Evolutionary conservation across 805 yeast genomes (phyloP), one percentile per base, ranked within the genome.

Genomic region (Metschnikowia gelsemii): DNA sequence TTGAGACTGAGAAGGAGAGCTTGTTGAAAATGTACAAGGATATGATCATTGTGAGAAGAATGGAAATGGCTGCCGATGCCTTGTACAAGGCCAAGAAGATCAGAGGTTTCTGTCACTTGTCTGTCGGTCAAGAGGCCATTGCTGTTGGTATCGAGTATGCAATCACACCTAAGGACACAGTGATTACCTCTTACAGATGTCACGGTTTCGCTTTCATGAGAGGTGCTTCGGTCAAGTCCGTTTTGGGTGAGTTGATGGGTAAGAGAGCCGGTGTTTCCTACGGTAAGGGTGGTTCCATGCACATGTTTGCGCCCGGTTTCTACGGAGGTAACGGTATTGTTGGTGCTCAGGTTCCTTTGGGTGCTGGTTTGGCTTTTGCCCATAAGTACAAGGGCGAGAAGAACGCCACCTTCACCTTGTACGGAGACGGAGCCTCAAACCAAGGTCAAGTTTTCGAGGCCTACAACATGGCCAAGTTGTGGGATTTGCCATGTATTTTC

Each of bases 281-380:
- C 72, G 99, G 99, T 74, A 93, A 93, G 73, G 99, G 99, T 76
- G 99, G 99, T 58, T 93, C 99, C 52, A 93, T 93, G 99, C 99
- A 93, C 75, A 87, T 93, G 90, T 93, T 83, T 67, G 87, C 95
- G 35, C 82, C 84, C 34, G 95, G 95, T 48, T 93, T 93, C 78
- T 93, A 84, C 70, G 99, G 99, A 67, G 99, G 99, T 72, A 93
- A 93, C 73, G 99, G 99, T 76, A 93, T 93, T 67, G 99, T 93
- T 42, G 99, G 99, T 66, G 99, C 98, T 40, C 99, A 93, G 75
- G 97, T 93, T 43, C 96, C 99, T 51, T 78, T 93, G 58, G 99
- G 99, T 64, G 88, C 96, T 42, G 99, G 99, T 58, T 76, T 93
- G 55, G 95, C 96, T n/a, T 93, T 90, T 71, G 96, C 98, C 52